Base-by-base conservation (phyloP, 495 filamentous ascomycete species). In the Amniculicola lignicola region DNA sequence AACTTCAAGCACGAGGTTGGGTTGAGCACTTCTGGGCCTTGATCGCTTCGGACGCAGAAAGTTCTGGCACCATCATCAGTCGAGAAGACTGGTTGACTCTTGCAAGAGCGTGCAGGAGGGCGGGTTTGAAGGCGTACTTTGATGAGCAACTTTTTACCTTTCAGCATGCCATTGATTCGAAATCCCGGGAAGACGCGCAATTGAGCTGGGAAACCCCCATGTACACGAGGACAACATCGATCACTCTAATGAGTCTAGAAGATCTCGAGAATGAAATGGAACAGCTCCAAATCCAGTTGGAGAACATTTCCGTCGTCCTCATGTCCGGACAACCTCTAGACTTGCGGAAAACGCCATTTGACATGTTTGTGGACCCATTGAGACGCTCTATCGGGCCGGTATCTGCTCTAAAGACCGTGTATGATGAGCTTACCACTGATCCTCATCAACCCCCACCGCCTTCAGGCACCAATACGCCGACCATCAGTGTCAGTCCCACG, bases 371-470 rank as follows among this genome's bases (percentile, higher is more conserved):
- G 3, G 41, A 65, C 22, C 57, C 57, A 4, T 21, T 25, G 5
- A 43, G 40, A 24, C 43, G 11, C 10, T 4, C 48, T 4, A 39
- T 61, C 19, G 53, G 37, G 7, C 39, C 47, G 3, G 22, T 36
- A 5, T 29, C 57, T 14, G 57, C 63, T 15, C 28, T 63, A 24
- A 44, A 53, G 3, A 28, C 36, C 9, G 43, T 72, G 6, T 72
- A 72, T 40, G 69, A 71, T 22, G 68, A 67, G 31, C 57, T 68
- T 21, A 65, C 65, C 4, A 68, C 63, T 1, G 70, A 70, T 33
- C 62, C 65, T n/a, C 62, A 57, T 36, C 59, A 57, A 40, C 39
- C 41, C 12, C 54, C 50, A 12, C 18, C 22, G 40, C 46, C 39
- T 6, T 21, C 35, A 31, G 23, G 16, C 5, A 11, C 39, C 11